Percentiles rank a stretch among this genome's conserved stretches.
Conservation (phyloP, 2,329 filamentous ascomycete species). For the Claviceps spartinae region DNA sequence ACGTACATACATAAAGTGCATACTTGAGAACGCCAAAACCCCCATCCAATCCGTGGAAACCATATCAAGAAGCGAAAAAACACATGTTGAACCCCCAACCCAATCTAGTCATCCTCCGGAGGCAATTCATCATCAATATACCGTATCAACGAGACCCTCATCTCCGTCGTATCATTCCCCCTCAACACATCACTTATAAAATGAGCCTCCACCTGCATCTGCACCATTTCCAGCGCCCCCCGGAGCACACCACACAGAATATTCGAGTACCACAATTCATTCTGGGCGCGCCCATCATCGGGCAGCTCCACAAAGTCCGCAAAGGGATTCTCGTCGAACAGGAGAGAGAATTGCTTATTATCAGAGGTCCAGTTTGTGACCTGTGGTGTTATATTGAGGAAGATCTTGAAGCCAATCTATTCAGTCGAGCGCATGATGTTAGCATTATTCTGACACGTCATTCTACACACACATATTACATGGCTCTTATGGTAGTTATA, state of each 20-base stretch:
- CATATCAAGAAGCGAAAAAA: not conserved
- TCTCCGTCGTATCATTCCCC: constrained; percentile 93
- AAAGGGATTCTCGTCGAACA: constrained; percentile 94
- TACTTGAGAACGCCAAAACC: not conserved
- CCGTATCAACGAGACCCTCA: constrained; percentile 80
- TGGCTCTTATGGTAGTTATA: too few species aligned
- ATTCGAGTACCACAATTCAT: constrained; percentile 97
- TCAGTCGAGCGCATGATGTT: too few species aligned
- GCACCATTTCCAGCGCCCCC: constrained; percentile 93
- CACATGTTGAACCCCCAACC: not conserved
- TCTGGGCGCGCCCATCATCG: constrained; percentile 87
- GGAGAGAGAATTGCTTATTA: constrained; percentile 87
- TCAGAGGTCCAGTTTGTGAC: constrained; percentile 94
- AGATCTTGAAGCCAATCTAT: constrained; percentile 84
- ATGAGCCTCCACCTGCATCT: constrained; percentile 96
- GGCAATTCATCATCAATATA: constrained; percentile 98
- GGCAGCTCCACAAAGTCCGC: constrained; percentile 96
- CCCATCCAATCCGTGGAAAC: not conserved
- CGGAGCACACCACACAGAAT: constrained; percentile 87
- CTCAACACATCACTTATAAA: constrained; percentile 89
- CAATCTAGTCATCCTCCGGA: constrained; percentile 72
- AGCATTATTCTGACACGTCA: too few species aligned
- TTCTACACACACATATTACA: too few species aligned
- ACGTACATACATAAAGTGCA: too few species aligned
- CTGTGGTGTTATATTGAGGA: constrained; percentile 87